These are phyloP conservation scores for Candida michaelii DNA, from an alignment of 805 yeast species.

Conservation along the genomic window DNA sequence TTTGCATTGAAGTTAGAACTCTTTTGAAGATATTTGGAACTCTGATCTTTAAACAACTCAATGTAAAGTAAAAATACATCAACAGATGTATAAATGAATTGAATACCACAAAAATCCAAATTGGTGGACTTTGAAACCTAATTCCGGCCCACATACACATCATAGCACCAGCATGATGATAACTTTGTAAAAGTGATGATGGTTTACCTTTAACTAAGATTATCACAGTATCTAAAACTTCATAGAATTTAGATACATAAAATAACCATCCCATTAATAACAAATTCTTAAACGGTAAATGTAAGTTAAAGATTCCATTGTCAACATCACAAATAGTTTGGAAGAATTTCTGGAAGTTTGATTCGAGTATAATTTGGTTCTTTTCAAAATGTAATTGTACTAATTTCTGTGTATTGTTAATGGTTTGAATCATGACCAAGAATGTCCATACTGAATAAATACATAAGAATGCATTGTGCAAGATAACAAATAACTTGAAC, in stretches of 20 bases:
- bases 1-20: slow-evolving; percentile 63
- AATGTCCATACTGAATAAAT: slow-evolving; percentile 72
- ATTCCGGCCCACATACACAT: slow-evolving; percentile 81
- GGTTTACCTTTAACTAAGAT: slow-evolving; percentile 68
- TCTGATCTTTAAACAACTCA: slow-evolving; percentile 55
- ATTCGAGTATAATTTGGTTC: slow-evolving; percentile 20
- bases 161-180: slow-evolving; percentile 81
- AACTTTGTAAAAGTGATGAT: slow-evolving; percentile 65
- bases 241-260: slow-evolving; percentile 69
- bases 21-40: slow-evolving; percentile 61
- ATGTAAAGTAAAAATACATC: slow-evolving; percentile 69
- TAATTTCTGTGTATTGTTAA: slow-evolving; percentile 38
- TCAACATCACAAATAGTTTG: slow-evolving; percentile 60
- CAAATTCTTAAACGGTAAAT: slow-evolving; percentile 35
- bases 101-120: slow-evolving; percentile 78
- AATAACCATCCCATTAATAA: slow-evolving; percentile 63
- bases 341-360: slow-evolving; percentile 48
- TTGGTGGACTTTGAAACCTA: slow-evolving; percentile 68
- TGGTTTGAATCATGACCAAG: slow-evolving; percentile 58
- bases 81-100: slow-evolving; percentile 75
- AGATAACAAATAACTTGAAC: slow-evolving; percentile 55
- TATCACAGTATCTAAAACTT: slow-evolving; percentile 66
- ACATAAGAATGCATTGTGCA: slow-evolving; percentile 63
- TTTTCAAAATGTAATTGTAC: slow-evolving; percentile 17
- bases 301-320: slow-evolving; percentile 53